A percentile compares a stretch with the other conserved stretches of the same genome.
Conservation (phyloP, 108 stramenopile genomes). For the Nitzschia sp. region DNA sequence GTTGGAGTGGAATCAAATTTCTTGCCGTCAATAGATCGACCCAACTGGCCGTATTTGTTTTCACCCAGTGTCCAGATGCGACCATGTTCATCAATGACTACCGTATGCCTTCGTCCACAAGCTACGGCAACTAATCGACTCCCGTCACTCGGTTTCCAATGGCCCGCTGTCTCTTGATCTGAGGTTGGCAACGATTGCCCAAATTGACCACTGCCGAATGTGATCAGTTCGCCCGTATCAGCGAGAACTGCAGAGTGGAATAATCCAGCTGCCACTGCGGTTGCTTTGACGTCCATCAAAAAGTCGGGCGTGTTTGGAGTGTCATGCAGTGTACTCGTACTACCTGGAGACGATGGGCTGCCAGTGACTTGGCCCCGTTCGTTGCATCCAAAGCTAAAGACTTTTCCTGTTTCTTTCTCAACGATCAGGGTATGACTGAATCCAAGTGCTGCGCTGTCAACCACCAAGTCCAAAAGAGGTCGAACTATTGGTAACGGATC, state of each 20-base stretch:
- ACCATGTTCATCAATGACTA: slow-evolving; percentile 62
- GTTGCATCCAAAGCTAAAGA: slow-evolving; percentile 74
- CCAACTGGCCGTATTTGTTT: slow-evolving; percentile 83
- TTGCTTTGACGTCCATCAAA: slow-evolving; percentile 27
- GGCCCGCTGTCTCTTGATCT: slow-evolving; percentile 20
- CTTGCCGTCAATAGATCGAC: slow-evolving; percentile 30
- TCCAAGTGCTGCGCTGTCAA: slow-evolving; percentile 64
- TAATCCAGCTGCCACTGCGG: slow-evolving; percentile 68
- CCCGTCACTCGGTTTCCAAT: slow-evolving; percentile 75
- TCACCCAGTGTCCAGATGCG: slow-evolving; percentile 82
- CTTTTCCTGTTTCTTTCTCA: slow-evolving; percentile 55
- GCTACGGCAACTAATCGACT: slow-evolving; percentile 53
- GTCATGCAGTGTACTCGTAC: neutral
- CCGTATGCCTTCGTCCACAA: slow-evolving; percentile 76
- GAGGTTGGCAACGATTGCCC: slow-evolving; percentile 47
- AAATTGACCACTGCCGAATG: slow-evolving; percentile 77
- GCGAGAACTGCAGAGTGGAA: slow-evolving; percentile 83
- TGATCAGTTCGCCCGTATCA: slow-evolving; percentile 59
- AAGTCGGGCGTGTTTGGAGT: slow-evolving; percentile 25
- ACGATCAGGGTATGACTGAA: slow-evolving; percentile 76
- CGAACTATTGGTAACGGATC: slow-evolving; percentile 24
- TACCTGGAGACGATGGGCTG: neutral
- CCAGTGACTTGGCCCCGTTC: slow-evolving; percentile 64
- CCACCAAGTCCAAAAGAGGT: slow-evolving; percentile 43
- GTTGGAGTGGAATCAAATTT: slow-evolving; percentile 14